phyloP scores from a whole-genome alignment of 768 basidiomycete species.

The Gymnopilus dilepis region DNA sequence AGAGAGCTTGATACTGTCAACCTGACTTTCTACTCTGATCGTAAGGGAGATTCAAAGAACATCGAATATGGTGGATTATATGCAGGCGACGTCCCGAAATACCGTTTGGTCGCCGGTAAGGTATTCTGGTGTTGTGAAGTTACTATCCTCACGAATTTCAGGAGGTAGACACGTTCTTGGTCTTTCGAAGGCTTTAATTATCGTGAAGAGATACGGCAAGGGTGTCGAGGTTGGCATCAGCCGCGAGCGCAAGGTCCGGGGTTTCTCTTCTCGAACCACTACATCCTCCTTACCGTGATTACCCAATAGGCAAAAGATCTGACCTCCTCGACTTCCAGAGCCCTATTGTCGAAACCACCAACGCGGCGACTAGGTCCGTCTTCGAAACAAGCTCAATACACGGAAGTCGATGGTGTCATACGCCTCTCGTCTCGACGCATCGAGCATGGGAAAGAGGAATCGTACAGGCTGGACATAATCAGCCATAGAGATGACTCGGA shows the following conservation, averaged over 20 bases:
- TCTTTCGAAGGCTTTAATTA: constrained; percentile 53
- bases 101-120: constrained; percentile 64
- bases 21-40: constrained; percentile 63
- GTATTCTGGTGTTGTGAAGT: constrained; percentile 8
- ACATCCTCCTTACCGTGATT: background rate
- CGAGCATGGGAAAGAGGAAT: constrained; percentile 35
- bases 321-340: constrained; percentile 60
- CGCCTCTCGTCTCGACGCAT: constrained; percentile 53
- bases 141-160: constrained; percentile 54
- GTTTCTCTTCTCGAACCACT: background rate
- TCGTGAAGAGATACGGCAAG: constrained; percentile 48
- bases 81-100: constrained; percentile 68
- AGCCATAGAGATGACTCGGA: constrained; percentile 38
- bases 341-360: constrained; percentile 58
- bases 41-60: constrained; percentile 69
- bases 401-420: constrained; percentile 73
- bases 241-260: constrained; percentile 47
- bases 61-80: constrained; percentile 71
- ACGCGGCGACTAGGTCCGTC: constrained; percentile 50
- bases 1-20: constrained; percentile 29
- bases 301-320: constrained; percentile 50
- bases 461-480: constrained; percentile 56
- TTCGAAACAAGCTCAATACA: constrained; percentile 48
- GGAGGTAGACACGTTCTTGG: constrained; percentile 71
- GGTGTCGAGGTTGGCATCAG: constrained; percentile 63